Evolutionary conservation across 495 filamentous ascomycete genomes (phyloP).

Genomic region (Pyronema domesticum): DNA sequence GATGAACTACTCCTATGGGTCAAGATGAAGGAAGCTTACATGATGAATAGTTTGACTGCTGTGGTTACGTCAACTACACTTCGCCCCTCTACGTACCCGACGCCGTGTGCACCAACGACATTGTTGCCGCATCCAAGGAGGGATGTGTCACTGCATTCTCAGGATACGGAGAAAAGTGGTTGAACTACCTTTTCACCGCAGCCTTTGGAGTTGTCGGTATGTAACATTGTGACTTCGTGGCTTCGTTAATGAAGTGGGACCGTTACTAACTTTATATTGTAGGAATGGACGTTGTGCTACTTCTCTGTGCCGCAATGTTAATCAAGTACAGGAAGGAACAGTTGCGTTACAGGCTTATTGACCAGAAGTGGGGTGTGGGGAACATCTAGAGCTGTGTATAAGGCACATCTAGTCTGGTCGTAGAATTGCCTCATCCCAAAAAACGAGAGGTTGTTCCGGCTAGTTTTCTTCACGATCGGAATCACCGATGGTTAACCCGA

Average conservation of each 20-base stretch:
- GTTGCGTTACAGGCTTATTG: conserved; percentile 50
- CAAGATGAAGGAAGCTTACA: conserved; percentile 9
- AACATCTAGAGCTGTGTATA: conserved; percentile 20
- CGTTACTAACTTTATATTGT: neutral
- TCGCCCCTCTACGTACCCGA: conserved; percentile 46
- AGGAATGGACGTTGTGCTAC: conserved; percentile 41
- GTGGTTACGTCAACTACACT: conserved; percentile 51
- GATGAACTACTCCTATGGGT: neutral
- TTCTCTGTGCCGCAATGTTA: conserved; percentile 49
- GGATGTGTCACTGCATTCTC: conserved; percentile 47
- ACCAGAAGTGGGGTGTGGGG: conserved; percentile 44
- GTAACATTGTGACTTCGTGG: conserved; percentile 8
- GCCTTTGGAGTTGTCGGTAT: conserved; percentile 54
- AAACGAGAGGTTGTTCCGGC: too few species aligned
- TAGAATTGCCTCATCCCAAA: too few species aligned
- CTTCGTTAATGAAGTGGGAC: neutral
- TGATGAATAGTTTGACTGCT: conserved; percentile 46
- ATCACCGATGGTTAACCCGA: too few species aligned
- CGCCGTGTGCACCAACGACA: conserved; percentile 39
- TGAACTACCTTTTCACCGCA: conserved; percentile 56
- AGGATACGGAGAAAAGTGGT: conserved; percentile 44
- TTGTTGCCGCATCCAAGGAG: conserved; percentile 44
- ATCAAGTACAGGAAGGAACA: conserved; percentile 56
- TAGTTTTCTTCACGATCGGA: too few species aligned
- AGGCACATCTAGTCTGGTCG: too few species aligned